These are phyloP conservation scores for Saccharum hybrid DNA, from an alignment of 202 grass and related monocot genomes.

Conservation along the genomic window DNA sequence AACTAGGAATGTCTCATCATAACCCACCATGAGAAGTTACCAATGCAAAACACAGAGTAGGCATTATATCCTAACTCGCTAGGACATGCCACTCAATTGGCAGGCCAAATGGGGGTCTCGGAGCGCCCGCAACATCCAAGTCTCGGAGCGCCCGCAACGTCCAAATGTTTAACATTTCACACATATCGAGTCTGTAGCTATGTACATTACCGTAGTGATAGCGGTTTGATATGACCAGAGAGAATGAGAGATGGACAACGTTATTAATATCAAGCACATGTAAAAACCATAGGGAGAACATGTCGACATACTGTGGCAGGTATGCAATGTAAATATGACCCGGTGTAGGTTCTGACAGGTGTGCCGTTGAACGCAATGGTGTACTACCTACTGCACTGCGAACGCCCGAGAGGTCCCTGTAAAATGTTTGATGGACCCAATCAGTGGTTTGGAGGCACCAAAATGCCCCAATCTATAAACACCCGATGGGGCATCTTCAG, in stretches of 20 bases:
- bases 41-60: not conserved
- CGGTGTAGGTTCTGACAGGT: slow-evolving; percentile 16
- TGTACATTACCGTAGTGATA: slow-evolving; percentile 20
- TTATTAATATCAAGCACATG: slow-evolving; percentile 17
- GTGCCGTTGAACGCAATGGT: slow-evolving; percentile 7
- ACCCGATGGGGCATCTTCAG: slow-evolving; percentile 60
- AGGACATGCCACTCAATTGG: not conserved
- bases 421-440: slow-evolving; percentile 80
- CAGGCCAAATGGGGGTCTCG: not conserved
- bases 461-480: slow-evolving; percentile 93
- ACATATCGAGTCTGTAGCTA: not conserved
- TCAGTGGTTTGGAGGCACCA: slow-evolving; percentile 76
- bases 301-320: not conserved
- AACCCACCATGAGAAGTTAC: not conserved
- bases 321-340: not conserved
- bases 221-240: not conserved
- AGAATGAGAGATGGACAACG: not conserved
- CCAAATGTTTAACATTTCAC: not conserved
- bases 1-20: not conserved
- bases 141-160: no score
- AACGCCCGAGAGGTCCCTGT: slow-evolving; percentile 85
- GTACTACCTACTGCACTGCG: slow-evolving; percentile 55
- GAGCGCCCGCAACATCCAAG: not conserved
- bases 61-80: not conserved
- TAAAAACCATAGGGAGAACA: slow-evolving; percentile 24